Percentiles rank a stretch among this genome's conserved stretches.
Conservation (phyloP, 352 stramenopile species). For the Phytophthora citricola region DNA sequence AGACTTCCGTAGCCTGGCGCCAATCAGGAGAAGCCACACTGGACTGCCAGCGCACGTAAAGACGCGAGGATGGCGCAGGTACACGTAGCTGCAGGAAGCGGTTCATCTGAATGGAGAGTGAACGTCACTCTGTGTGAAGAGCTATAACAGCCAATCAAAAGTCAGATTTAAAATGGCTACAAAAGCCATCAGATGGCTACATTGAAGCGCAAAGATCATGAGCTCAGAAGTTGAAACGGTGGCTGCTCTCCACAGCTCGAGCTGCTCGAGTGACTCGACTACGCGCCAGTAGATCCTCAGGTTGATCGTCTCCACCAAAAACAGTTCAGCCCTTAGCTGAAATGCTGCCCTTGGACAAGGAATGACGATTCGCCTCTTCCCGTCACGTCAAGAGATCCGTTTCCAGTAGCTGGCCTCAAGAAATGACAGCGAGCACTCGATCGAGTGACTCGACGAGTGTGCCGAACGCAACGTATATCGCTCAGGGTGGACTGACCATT, state of each 20-base stretch:
- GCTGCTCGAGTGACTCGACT: too few relatives aligned
- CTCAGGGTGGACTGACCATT: slow-evolving; percentile 1
- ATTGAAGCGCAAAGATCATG: too few relatives aligned
- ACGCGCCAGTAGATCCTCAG: not conserved
- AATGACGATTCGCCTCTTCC: too few relatives aligned
- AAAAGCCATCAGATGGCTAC: too few relatives aligned
- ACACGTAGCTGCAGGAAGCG: too few relatives aligned
- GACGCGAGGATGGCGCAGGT: too few relatives aligned
- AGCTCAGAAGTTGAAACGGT: not conserved
- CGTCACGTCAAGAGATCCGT: slow-evolving; percentile 11
- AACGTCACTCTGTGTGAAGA: too few relatives aligned
- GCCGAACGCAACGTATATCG: slow-evolving; percentile 1
- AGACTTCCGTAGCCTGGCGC: slow-evolving; percentile 52
- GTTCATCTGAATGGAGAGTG: too few relatives aligned
- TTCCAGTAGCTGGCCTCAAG: slow-evolving; percentile 14
- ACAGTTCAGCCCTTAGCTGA: not conserved
- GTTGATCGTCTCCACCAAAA: slow-evolving; percentile 7
- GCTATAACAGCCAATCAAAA: too few relatives aligned
- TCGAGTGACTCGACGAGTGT: not conserved
- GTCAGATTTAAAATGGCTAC: too few relatives aligned
- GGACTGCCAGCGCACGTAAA: slow-evolving; percentile 11
- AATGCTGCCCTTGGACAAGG: not conserved
- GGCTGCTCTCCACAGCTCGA: too few relatives aligned
- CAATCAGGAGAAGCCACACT: slow-evolving; percentile 36
- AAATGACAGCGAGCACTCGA: not conserved